Evolutionary conservation across 306 rosid genomes (phyloP).

Genomic region (Albizia julibrissin): DNA sequence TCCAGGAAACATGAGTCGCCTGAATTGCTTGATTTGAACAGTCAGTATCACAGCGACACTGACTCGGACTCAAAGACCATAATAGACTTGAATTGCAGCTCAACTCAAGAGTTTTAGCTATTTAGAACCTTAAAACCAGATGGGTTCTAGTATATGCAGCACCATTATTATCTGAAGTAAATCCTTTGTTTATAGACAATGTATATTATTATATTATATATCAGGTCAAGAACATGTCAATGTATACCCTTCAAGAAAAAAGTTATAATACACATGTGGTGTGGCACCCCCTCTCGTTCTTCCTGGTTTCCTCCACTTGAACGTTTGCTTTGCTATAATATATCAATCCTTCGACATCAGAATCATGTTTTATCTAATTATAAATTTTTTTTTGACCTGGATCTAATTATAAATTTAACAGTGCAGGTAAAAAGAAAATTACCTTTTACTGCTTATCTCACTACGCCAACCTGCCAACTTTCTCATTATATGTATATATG

Average conservation of each 20-base stretch:
- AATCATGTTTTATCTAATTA: neutral
- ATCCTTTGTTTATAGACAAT: slow-evolving; percentile 44
- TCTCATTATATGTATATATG: neutral
- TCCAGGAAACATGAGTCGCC: slow-evolving; percentile 42
- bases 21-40: slow-evolving; percentile 67
- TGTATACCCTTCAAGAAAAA: slow-evolving; percentile 51
- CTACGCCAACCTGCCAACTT: neutral
- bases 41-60: slow-evolving; percentile 57
- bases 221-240: slow-evolving; percentile 41
- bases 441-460: neutral
- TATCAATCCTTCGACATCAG: neutral
- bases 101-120: slow-evolving; percentile 32
- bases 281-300: slow-evolving; percentile 21
- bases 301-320: neutral
- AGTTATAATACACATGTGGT: slow-evolving; percentile 35
- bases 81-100: slow-evolving; percentile 63
- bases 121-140: slow-evolving; percentile 39
- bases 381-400: no score
- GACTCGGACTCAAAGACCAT: slow-evolving; percentile 53
- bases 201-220: slow-evolving; percentile 45
- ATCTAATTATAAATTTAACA: neutral
- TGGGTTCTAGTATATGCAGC: slow-evolving; percentile 36
- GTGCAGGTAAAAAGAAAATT: neutral
- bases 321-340: neutral
- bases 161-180: slow-evolving; percentile 36